Evolutionary conservation across 2,329 filamentous ascomycete genomes (phyloP), one percentile per base, ranked within the genome.

Genomic region (Ambrosiella cleistominuta): DNA sequence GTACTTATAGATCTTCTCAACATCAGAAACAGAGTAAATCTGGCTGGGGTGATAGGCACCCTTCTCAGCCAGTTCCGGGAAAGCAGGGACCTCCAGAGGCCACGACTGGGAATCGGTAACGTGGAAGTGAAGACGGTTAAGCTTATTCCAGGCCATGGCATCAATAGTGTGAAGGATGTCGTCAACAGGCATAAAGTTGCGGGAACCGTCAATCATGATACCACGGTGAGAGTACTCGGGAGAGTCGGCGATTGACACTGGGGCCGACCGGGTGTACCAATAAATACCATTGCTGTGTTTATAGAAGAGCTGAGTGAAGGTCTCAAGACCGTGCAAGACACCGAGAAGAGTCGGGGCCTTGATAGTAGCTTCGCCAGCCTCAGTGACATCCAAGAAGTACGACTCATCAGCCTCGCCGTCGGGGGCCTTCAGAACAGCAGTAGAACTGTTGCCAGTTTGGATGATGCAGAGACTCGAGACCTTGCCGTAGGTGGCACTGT

Each of bases 71-170:
- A 95, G 74, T 60, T 83, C 77, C 2, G 88, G 85, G 62, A 95
- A 70, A 1, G 84, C 70, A 0, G 86, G 85, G 54, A 95, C 83
- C 63, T 88, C 86, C 27, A 95, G 73, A 0, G 88, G 88, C 85
- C 88, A 94, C 3, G 86, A 86, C 69, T 94, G 88, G 13, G 84
- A 82, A 68, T 94, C 88, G 3, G 86, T 93, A 59, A 84, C 76
- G 71, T 94, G 88, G 57, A 91, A 73, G 69, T 93, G 88, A 58
- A 94, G 75, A 5, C 82, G 76, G 70, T 93, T 93, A 74, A 93
- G 78, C 72, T 94, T 93, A 72, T 83, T 88, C 77, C 81, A 88
- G 1, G 85, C 74, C 63, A 86, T 70, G 45, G 81, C 85, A 66
- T 94, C 86, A 63, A 95, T 86, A 57, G 82, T 87, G 55, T 82